Evolutionary conservation across 2,329 filamentous ascomycete genomes (phyloP).

Genomic region (Trichoderma semiorbis): DNA sequence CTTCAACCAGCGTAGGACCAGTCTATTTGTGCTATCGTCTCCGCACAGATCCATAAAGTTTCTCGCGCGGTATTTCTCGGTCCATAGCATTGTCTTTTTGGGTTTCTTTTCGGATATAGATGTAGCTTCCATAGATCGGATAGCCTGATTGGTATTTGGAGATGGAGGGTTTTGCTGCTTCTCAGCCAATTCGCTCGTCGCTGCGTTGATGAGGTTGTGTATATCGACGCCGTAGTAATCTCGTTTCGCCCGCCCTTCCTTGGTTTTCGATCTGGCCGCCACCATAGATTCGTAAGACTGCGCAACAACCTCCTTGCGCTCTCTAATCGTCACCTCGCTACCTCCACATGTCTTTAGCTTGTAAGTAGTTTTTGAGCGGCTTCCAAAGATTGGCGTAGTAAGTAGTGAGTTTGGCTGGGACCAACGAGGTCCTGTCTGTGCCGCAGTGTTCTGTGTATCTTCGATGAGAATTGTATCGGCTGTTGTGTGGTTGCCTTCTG

Average conservation of each 20-base stretch:
- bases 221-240: conserved; percentile 94
- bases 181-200: conserved; percentile 55
- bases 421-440: conserved; percentile 21
- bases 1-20: conserved; percentile 90
- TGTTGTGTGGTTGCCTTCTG: not conserved
- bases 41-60: conserved; percentile 92
- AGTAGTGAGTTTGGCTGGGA: conserved; percentile 27
- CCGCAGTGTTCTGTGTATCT: not conserved
- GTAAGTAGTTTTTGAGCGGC: conserved; percentile 32
- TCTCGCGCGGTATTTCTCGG: conserved; percentile 91
- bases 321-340: conserved; percentile 51
- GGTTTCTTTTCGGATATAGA: conserved; percentile 35
- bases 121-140: conserved; percentile 43
- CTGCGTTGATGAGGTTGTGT: conserved; percentile 73
- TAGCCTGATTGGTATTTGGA: conserved; percentile 28
- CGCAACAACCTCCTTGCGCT: conserved; percentile 45
- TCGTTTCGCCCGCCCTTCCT: conserved; percentile 64
- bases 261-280: conserved; percentile 62
- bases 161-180: conserved; percentile 23
- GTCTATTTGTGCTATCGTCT: conserved; percentile 88
- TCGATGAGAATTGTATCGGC: not conserved
- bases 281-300: conserved; percentile 65
- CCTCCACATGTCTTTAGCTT: conserved; percentile 56
- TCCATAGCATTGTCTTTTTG: conserved; percentile 71
- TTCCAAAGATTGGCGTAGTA: conserved; percentile 27